Conservation (phyloP, 2,329 filamentous ascomycete genomes). For the Acrocalymma vagum region DNA sequence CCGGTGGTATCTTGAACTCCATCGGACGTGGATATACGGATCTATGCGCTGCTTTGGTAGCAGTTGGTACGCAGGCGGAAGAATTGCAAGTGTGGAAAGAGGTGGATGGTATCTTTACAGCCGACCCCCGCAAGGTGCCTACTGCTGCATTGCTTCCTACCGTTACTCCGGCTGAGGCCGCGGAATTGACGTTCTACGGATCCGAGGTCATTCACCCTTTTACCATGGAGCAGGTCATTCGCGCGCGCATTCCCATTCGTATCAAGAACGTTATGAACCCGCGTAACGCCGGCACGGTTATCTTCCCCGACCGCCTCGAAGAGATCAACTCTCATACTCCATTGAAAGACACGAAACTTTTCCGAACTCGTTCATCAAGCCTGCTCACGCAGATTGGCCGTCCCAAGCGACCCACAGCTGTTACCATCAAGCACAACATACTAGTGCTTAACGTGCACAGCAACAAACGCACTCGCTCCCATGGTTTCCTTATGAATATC, state of each 20-base stretch:
- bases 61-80: slow-evolving; percentile 84
- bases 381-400: slow-evolving; percentile 55
- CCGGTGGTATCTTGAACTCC: slow-evolving; percentile 87
- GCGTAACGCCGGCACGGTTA: slow-evolving; percentile 78
- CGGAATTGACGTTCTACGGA: slow-evolving; percentile 80
- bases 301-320: slow-evolving; percentile 76
- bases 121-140: slow-evolving; percentile 87
- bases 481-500: slow-evolving; percentile 94
- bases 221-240: slow-evolving; percentile 92
- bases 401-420: slow-evolving; percentile 66
- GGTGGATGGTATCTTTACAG: slow-evolving; percentile 92
- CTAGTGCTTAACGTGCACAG: slow-evolving; percentile 98
- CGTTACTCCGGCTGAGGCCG: slow-evolving; percentile 94
- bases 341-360: slow-evolving; percentile 66
- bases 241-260: slow-evolving; percentile 82
- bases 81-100: slow-evolving; percentile 99
- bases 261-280: slow-evolving; percentile 95
- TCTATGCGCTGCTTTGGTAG: slow-evolving; percentile 89
- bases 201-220: slow-evolving; percentile 97
- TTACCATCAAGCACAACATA: slow-evolving; percentile 97
- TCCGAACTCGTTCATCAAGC: slow-evolving; percentile 57
- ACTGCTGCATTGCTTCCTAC: slow-evolving; percentile 88
- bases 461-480: slow-evolving; percentile 94
- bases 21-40: slow-evolving; percentile 97
- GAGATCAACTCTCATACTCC: slow-evolving; percentile 62